phyloP scores from a whole-genome alignment of 768 basidiomycete species.

The Harrya chromipes region DNA sequence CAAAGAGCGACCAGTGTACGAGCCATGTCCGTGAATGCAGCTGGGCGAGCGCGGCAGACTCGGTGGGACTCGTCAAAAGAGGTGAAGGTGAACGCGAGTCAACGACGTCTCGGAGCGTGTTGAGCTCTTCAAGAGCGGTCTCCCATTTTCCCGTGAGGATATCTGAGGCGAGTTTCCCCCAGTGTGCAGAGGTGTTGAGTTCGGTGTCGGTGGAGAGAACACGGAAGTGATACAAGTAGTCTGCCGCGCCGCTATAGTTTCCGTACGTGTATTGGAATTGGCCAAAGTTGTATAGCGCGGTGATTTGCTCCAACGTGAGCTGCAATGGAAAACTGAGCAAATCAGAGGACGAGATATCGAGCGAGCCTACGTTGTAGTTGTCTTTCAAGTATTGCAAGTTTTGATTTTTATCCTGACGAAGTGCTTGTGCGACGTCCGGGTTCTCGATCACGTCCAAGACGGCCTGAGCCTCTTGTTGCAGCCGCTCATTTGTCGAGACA shows the following conservation, averaged over 20 bases:
- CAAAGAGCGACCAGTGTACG: conserved; percentile 96
- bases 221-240: conserved; percentile 98
- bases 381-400: conserved; percentile 93
- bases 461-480: conserved; percentile 88
- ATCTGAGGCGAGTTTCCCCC: conserved; percentile 97
- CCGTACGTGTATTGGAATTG: conserved; percentile 99
- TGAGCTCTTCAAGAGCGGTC: conserved; percentile 90
- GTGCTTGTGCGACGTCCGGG: conserved; percentile 89
- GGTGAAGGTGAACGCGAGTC: conserved; percentile 69
- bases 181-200: conserved; percentile 94
- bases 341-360: neutral
- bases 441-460: conserved; percentile 96
- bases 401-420: conserved; percentile 96
- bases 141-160: conserved; percentile 96
- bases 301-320: conserved; percentile 95
- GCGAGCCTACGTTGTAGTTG: conserved; percentile 70
- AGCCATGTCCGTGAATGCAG: conserved; percentile 96
- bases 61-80: conserved; percentile 41
- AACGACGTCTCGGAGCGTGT: conserved; percentile 89
- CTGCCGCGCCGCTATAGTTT: conserved; percentile 93
- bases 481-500: conserved; percentile 75
- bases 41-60: conserved; percentile 77
- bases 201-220: conserved; percentile 92
- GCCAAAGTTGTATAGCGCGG: conserved; percentile 94
- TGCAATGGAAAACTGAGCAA: conserved; percentile 31